Percentiles rank a stretch among this genome's conserved stretches.
These are phyloP conservation scores for Mallotus repandus DNA, from an alignment of 441 rosid species.

Conservation along the genomic window DNA sequence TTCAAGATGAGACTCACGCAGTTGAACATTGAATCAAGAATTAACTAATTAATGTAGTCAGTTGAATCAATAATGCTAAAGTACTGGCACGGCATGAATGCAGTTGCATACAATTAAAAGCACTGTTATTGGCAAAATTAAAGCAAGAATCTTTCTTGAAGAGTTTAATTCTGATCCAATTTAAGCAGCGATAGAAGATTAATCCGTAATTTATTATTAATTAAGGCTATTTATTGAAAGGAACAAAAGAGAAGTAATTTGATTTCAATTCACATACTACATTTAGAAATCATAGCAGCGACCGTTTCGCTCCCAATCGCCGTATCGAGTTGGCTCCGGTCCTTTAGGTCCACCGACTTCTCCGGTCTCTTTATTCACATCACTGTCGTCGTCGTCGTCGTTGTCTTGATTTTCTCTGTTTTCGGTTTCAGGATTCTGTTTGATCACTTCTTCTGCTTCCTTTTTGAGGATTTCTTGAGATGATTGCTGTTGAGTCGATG, in stretches of 20 bases:
- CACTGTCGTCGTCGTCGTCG: neutral
- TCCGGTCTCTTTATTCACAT: slow-evolving; percentile 54
- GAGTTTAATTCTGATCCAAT: too few relatives aligned
- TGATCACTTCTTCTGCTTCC: slow-evolving; percentile 15
- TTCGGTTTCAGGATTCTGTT: slow-evolving; percentile 9
- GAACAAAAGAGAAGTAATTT: neutral
- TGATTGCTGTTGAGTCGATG: slow-evolving; percentile 11
- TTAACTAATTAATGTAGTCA: too few relatives aligned
- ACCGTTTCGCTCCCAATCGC: slow-evolving; percentile 91
- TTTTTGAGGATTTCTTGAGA: slow-evolving; percentile 11
- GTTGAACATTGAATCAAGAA: too few relatives aligned
- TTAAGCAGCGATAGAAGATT: too few relatives aligned
- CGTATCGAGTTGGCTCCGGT: slow-evolving; percentile 91
- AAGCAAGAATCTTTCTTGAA: too few relatives aligned
- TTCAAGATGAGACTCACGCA: too few relatives aligned
- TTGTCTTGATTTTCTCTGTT: neutral
- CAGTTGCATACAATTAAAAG: too few relatives aligned
- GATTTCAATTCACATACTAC: neutral
- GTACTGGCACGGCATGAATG: too few relatives aligned
- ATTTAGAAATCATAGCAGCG: slow-evolving; percentile 83
- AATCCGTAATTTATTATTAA: too few relatives aligned
- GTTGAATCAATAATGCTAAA: too few relatives aligned
- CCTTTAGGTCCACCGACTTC: slow-evolving; percentile 86
- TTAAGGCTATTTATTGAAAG: neutral
- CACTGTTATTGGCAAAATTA: too few relatives aligned